Evolutionary conservation across 169 alveolate species (phyloP), one percentile per base, ranked within the genome.

Genomic region (Ichthyophthirius multifiliis): DNA sequence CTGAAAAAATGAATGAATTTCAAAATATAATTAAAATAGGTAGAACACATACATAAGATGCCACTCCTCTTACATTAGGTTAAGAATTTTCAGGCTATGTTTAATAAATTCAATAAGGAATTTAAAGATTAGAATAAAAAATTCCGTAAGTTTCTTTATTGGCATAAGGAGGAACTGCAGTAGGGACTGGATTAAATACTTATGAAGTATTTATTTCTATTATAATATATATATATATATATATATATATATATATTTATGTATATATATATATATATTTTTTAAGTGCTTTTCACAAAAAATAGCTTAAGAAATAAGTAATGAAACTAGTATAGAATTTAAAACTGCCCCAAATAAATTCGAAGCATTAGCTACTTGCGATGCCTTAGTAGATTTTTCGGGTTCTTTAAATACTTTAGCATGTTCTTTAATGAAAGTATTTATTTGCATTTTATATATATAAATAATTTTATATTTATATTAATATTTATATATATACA

Each of bases 91-190:
- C 93, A 35, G 98, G 97, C 31, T 96, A 93, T 86, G 96, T 93
- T 7, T 82, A 93, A 23, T 82, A 90, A 73, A 84, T 91, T 3
- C 87, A 92, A 78, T 32, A 82, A n/a, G 82, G 89, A 13, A 48
- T 86, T 9, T 64, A 83, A 81, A 93, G 97, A 82, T 74, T 94
- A 35, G 78, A 92, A 80, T 64, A 80, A 27, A 86, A 88, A 0
- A 71, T 96, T 18, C 86, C 85, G n/a, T 92, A 87, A 20, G 89
- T 95, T 31, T 84, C 83, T 31, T 82, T 80, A 67, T 79, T 96
- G 9, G 97, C 98, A 48, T 94, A 93, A 91, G 98, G 98, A 27
- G 98, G 98, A 41, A 96, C 98, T 34, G 98, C 98, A 5, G 98
- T 96, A 10, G 98, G 98, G 35, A 96, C 98, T 18, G 98, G 98